Evolutionary conservation across 495 filamentous ascomycete genomes (phyloP).

Genomic region (Aspergillus kassunensis): DNA sequence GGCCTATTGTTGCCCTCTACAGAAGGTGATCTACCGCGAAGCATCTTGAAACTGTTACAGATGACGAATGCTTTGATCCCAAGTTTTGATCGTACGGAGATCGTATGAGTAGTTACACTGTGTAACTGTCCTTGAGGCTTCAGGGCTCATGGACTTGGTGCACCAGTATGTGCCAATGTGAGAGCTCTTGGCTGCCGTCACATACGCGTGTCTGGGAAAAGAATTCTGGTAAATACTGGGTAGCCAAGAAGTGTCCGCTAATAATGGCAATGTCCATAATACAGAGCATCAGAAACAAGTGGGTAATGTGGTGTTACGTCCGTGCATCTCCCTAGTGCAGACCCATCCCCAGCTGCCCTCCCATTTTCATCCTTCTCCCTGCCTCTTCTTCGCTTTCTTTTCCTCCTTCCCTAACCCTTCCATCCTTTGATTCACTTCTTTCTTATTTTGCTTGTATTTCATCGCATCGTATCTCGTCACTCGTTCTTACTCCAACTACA

Average conservation of each 20-base stretch:
- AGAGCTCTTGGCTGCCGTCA: no score
- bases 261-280: neutral
- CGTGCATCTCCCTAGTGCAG: neutral
- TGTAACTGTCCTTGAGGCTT: no score
- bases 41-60: conserved; percentile 10
- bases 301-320: neutral
- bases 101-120: no score
- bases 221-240: no score
- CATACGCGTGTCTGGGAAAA: no score
- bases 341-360: neutral
- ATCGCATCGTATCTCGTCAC: conserved; percentile 20
- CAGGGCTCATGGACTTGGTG: no score
- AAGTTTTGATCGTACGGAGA: no score
- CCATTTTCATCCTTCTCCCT: neutral
- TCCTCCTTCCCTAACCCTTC: conserved; percentile 14
- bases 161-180: no score
- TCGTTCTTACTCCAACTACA: conserved; percentile 18
- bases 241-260: no score
- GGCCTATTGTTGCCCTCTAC: neutral
- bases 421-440: conserved; percentile 9
- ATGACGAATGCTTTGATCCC: conserved; percentile 13
- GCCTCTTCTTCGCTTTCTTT: conserved; percentile 18
- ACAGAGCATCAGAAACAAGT: neutral
- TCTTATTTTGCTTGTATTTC: conserved; percentile 16
- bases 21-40: conserved; percentile 6